Base-by-base conservation (phyloP, 805 yeast genomes). In the Diddensiella santjacobensis region DNA sequence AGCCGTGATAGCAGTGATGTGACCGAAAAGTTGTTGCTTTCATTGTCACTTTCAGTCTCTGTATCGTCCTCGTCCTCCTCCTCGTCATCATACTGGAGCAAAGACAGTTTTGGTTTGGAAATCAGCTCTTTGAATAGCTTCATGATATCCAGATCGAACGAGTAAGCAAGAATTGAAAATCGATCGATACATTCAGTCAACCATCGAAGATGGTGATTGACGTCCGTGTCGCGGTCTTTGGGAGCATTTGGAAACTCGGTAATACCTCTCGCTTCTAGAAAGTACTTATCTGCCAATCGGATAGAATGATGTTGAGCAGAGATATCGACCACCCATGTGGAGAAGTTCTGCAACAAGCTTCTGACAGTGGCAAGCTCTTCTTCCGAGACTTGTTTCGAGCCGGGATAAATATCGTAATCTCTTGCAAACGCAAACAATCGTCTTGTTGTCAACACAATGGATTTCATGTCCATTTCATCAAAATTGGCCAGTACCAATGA, bases 101-200 rank as follows among this genome's bases (percentile, higher is more conserved):
- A 59, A 58, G 35, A 70, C 66, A 17, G 60, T 57, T 42, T 31
- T 3, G 69, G 61, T n/a, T 61, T 62, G 4, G 57, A 57, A 42
- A 84, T 78, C 2, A 83, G 58, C 2, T 61, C 44, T 15, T 30
- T 33, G 19, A 56, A 29, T 20, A 26, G 47, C 24, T 40, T 41
- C 57, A 37, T 66, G 10, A 81, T 66, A 45, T 83, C 79, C 44
- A 87, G 59, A 64, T 90, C 98, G 64, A 77, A 78, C 2, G 93
- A 79, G 26, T 71, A 59, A 0, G 84, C 75, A 50, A 88, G 68
- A 45, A 73, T 73, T 30, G 70, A 64, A n/a, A 69, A 62, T 43
- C 83, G 69, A 4, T 61, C 64, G 40, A 64, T 64, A 22, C 69
- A 58, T 22, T 68, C 72, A 49, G 60, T 55, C 37, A 67, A 36